These are phyloP conservation scores for Neospermospora avenae DNA, from an alignment of 2,329 filamentous ascomycete species.

Conservation along the genomic window DNA sequence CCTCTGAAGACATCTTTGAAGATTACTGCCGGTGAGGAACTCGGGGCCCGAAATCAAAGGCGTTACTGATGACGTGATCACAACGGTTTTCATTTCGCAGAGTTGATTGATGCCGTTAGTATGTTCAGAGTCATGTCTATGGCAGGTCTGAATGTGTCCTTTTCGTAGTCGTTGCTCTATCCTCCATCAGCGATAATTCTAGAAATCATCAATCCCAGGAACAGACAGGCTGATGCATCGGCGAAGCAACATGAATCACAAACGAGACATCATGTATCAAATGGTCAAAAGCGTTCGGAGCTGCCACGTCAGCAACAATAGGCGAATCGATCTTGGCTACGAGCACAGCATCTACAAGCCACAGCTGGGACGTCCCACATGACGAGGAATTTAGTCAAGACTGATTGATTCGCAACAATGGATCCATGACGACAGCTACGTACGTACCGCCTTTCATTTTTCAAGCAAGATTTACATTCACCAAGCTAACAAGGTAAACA, in stretches of 20 bases:
- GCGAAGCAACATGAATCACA: constrained; percentile 2
- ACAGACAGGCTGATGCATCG: not conserved
- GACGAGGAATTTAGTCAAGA: no score
- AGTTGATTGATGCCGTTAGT: not conserved
- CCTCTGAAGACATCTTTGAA: not conserved
- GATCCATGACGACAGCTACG: not conserved
- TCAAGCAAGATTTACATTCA: not conserved
- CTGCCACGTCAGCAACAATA: not conserved
- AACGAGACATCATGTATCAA: not conserved
- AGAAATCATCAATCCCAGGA: no score
- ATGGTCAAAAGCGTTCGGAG: not conserved
- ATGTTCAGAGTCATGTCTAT: not conserved
- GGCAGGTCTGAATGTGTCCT: not conserved
- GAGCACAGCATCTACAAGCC: no score
- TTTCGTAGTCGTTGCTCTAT: not conserved
- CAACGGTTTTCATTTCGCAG: not conserved
- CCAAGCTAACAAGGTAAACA: not conserved
- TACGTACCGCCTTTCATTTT: not conserved
- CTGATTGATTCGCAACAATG: not conserved
- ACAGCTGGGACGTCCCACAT: no score
- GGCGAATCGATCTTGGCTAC: not conserved
- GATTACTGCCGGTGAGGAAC: not conserved
- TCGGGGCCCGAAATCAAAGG: not conserved
- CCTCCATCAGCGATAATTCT: not conserved
- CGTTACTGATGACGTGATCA: not conserved